phyloP scores from a whole-genome alignment of 2,329 filamentous ascomycete genomes.

The Cercospora zeae-maydis region DNA sequence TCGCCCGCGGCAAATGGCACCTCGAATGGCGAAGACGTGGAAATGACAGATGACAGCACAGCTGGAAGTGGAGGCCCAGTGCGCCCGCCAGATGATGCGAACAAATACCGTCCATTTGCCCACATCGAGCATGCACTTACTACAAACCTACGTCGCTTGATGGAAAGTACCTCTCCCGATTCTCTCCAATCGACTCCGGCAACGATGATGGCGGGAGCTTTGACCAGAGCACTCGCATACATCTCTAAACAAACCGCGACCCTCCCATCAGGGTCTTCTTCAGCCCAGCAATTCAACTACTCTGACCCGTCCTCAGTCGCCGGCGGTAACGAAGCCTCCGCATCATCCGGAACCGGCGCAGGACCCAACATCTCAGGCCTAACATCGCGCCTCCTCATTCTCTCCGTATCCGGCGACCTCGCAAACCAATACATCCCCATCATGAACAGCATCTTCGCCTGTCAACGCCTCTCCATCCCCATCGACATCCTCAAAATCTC shows the following conservation, averaged over 20 bases:
- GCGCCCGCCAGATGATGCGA: constrained; percentile 53
- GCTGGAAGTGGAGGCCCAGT: constrained; percentile 25
- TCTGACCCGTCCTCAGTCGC: constrained; percentile 49
- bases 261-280: constrained; percentile 43
- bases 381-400: constrained; percentile 78
- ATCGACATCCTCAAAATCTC: constrained; percentile 88
- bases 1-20: constrained; percentile 22
- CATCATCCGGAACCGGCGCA: constrained; percentile 36
- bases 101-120: constrained; percentile 92
- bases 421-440: constrained; percentile 92
- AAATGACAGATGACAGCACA: constrained; percentile 28
- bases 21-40: constrained; percentile 36
- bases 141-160: constrained; percentile 67
- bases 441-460: constrained; percentile 98
- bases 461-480: constrained; percentile 79
- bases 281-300: constrained; percentile 56
- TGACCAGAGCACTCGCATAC: constrained; percentile 84
- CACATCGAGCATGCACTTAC: constrained; percentile 80
- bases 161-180: constrained; percentile 62
- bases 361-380: constrained; percentile 48
- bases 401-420: constrained; percentile 85
- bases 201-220: constrained; percentile 83
- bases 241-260: constrained; percentile 72
- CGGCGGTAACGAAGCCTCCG: constrained; percentile 53
- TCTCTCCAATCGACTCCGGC: constrained; percentile 68